phyloP scores from a whole-genome alignment of 2,329 filamentous ascomycete species.

The Magnaporthiopsis rhizophila region DNA sequence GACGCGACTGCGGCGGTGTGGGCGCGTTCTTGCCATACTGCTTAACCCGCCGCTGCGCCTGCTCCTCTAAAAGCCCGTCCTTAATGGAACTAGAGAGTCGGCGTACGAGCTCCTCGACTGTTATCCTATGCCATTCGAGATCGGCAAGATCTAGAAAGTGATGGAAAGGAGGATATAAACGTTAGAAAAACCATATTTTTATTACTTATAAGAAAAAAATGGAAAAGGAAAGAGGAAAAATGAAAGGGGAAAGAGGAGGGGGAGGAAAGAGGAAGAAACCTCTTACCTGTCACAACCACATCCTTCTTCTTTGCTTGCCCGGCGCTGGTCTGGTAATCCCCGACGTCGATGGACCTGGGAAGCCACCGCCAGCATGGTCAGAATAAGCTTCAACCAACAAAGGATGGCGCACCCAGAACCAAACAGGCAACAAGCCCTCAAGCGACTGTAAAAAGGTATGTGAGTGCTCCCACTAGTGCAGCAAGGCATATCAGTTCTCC shows the following conservation, averaged over 20 bases:
- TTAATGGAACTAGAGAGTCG: slow-evolving; percentile 48
- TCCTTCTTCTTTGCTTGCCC: slow-evolving; percentile 32
- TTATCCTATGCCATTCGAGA: slow-evolving; percentile 60
- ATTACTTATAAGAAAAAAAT: no score
- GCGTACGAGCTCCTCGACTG: slow-evolving; percentile 48
- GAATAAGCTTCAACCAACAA: neutral
- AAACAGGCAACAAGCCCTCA: no score
- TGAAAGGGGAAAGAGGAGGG: no score
- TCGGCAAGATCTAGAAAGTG: slow-evolving; percentile 44
- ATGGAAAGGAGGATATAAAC: neutral
- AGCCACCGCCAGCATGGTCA: slow-evolving; percentile 10
- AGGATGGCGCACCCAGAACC: no score
- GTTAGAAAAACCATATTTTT: slow-evolving; percentile 9
- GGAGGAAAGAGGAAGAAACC: no score
- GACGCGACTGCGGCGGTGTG: slow-evolving; percentile 55
- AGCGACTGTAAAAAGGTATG: no score
- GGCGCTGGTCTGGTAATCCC: slow-evolving; percentile 40
- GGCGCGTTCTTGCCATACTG: slow-evolving; percentile 62
- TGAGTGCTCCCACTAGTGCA: no score
- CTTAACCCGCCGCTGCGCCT: slow-evolving; percentile 43
- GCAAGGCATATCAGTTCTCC: no score
- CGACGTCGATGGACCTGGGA: slow-evolving; percentile 44
- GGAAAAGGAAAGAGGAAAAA: no score
- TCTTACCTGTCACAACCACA: slow-evolving; percentile 16
- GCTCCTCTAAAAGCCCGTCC: slow-evolving; percentile 52